phyloP scores from a whole-genome alignment of 1,284 basidiomycete genomes.

The Filobasidium uniguttulatum region DNA sequence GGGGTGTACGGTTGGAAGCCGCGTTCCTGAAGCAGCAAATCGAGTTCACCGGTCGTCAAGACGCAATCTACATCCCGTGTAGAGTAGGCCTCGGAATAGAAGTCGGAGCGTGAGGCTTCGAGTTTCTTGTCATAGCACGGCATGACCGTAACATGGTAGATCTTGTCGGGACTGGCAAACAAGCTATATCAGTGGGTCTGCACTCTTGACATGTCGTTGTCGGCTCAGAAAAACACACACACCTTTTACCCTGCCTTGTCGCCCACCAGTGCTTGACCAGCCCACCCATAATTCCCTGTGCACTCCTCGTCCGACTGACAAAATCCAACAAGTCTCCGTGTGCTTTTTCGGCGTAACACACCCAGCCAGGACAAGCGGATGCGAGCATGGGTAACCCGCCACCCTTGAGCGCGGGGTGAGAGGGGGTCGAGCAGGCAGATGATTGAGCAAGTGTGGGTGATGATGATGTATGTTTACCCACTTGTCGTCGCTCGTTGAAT shows the following conservation, averaged over 20 bases:
- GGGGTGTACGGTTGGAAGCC: conserved; percentile 58
- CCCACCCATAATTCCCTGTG: conserved; percentile 87
- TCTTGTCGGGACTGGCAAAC: conserved; percentile 51
- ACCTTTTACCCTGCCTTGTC: conserved; percentile 48
- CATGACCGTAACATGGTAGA: conserved; percentile 97
- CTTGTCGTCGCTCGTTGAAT: conserved; percentile 51
- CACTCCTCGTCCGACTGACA: conserved; percentile 74
- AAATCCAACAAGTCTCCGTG: conserved; percentile 87
- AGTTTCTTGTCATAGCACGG: conserved; percentile 99
- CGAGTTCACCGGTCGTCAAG: conserved; percentile 89
- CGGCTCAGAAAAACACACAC: conserved; percentile 29
- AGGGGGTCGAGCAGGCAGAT: no score
- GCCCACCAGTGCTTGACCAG: conserved; percentile 79
- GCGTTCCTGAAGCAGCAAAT: conserved; percentile 68
- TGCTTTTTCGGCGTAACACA: conserved; percentile 97
- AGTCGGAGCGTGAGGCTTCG: conserved; percentile 85
- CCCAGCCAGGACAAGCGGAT: conserved; percentile 96
- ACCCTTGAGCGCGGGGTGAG: conserved; percentile 14
- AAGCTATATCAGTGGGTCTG: background rate
- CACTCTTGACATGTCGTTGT: background rate
- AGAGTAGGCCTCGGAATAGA: conserved; percentile 61
- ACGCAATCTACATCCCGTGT: conserved; percentile 95
- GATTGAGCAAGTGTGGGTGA: no score
- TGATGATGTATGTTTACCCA: conserved; percentile 20
- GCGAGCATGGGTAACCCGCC: conserved; percentile 71